Evolutionary conservation across 1,284 basidiomycete genomes (phyloP), one percentile per base, ranked within the genome.

Genomic region (Pseudozyma pruni): DNA sequence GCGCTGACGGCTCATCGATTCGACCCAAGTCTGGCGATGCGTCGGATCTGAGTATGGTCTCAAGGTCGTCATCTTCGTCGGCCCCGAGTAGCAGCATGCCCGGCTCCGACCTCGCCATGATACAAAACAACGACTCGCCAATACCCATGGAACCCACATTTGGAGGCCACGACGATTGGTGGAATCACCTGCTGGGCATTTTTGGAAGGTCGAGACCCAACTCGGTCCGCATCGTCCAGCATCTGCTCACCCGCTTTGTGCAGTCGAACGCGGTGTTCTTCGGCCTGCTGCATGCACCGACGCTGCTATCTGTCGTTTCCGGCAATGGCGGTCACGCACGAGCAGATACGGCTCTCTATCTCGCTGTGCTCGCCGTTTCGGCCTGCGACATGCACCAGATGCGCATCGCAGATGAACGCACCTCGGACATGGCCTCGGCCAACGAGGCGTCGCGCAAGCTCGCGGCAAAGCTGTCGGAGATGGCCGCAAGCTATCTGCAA

Each of bases 231-330:
- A 35, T 67, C n/a, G 59, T 72, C 9, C 51, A 54, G 11, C 59
- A 64, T 29, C 66, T 74, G 13, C 48, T 74, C 22, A 40, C 50
- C 1, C 62, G 67, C 8, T 74, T 74, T 35, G 49, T 74, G 8
- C 67, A 66, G 39, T 70, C 71, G 23, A 74, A 74, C 22, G 71
- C 71, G n/a, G 63, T 74, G 20, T 74, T 74, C 32, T 74, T 74
- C 19, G 66, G 71, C 9, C 47, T 74, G 27, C 39, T 74, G 10
- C 67, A 74, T 22, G 67, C 67, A 5, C 72, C 67, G 1, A 71
- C 72, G 9, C 50, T 74, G 31, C 35, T 74, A 14, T 25, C 34
- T 29, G 55, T 54, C 40, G 45, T 74, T 1, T 52, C 62, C 23
- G 51, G 58, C 33, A 47, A 34, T 8, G 47, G 53, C 14, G 53